Evolutionary conservation across 73 alveolate genomes (phyloP).

Genomic region (Paraurostyla sp.): DNA sequence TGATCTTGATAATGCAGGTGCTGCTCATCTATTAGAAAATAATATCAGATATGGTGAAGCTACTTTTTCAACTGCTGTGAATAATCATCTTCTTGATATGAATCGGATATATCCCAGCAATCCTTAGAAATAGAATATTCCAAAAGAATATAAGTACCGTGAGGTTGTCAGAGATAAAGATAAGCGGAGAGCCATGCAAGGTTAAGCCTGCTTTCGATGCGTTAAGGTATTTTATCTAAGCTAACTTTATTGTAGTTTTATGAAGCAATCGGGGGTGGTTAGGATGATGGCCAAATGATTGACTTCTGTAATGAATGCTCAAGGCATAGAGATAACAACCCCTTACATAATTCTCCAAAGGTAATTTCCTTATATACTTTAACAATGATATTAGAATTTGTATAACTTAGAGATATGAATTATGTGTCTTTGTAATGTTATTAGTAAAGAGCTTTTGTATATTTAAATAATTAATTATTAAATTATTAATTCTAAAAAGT

Average conservation of each 20-base stretch:
- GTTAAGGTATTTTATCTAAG: neutral
- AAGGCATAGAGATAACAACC: neutral
- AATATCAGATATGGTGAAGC: no score
- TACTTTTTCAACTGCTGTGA: no score
- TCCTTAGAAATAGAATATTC: no score
- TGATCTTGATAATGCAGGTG: no score
- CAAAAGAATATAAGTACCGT: no score
- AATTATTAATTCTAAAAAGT: no score
- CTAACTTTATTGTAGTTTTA: neutral
- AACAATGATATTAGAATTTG: neutral
- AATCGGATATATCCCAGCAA: no score
- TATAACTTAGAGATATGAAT: neutral
- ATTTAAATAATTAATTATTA: no score
- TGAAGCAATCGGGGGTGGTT: neutral
- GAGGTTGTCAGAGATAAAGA: neutral
- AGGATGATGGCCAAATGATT: neutral
- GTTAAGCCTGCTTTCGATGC: neutral
- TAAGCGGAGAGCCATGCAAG: neutral
- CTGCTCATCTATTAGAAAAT: no score
- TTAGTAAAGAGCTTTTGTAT: no score
- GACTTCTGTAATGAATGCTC: neutral
- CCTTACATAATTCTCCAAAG: neutral
- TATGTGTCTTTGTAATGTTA: neutral
- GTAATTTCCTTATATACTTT: neutral
- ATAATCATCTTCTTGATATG: no score